Percentiles rank a stretch among this genome's conserved stretches.
phyloP scores from a whole-genome alignment of 2,329 filamentous ascomycete genomes.

The Diaporthe ilicicola region DNA sequence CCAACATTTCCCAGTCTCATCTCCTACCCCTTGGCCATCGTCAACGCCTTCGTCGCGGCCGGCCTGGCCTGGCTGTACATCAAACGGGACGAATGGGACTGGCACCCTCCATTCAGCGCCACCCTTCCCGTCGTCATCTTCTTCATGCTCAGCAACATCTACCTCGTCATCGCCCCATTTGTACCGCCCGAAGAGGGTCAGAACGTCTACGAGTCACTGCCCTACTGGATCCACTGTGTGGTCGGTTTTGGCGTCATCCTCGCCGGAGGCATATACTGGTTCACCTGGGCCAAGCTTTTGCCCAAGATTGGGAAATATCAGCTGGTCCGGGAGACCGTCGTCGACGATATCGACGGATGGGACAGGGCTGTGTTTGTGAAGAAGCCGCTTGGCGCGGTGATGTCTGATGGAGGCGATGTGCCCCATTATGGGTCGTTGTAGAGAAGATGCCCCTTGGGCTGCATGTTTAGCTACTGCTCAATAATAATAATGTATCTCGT shows the following conservation, averaged over 20 bases:
- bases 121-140: constrained; percentile 69
- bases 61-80: constrained; percentile 66
- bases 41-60: constrained; percentile 71
- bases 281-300: constrained; percentile 52
- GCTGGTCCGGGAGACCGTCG: constrained; percentile 60
- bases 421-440: background rate
- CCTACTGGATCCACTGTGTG: constrained; percentile 63
- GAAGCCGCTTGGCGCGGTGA: constrained; percentile 43
- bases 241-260: constrained; percentile 60
- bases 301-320: constrained; percentile 59
- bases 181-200: constrained; percentile 62
- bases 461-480: background rate
- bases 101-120: constrained; percentile 69
- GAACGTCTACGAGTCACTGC: constrained; percentile 48
- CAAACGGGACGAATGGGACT: constrained; percentile 53
- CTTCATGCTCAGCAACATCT: constrained; percentile 60
- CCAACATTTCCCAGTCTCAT: background rate
- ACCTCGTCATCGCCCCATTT: constrained; percentile 68
- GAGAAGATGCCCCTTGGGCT: background rate
- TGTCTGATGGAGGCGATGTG: background rate
- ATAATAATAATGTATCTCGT: too few relatives aligned
- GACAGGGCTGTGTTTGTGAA: constrained; percentile 63
- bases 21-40: constrained; percentile 37
- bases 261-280: constrained; percentile 63
- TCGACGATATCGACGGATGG: constrained; percentile 70